Evolutionary conservation across 495 filamentous ascomycete species (phyloP).

Genomic region (Penicillium paxilli): DNA sequence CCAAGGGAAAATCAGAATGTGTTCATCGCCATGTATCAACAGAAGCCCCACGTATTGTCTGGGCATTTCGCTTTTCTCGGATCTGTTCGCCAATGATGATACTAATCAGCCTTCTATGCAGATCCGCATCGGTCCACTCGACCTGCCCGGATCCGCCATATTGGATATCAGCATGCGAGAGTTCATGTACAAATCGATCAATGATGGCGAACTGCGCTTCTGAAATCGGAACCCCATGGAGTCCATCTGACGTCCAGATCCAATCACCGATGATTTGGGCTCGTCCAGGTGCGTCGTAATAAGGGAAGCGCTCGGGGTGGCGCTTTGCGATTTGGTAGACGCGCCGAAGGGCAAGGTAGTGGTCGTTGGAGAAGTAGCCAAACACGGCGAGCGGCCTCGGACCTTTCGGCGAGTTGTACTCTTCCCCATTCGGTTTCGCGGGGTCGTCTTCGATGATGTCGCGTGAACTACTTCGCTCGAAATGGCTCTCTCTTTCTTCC

Average conservation of each 20-base stretch:
- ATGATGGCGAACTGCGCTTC: constrained; percentile 48
- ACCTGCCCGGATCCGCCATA: constrained; percentile 42
- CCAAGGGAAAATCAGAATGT: constrained; percentile 9
- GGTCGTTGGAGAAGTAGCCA: constrained; percentile 47
- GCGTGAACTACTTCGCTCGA: constrained; percentile 7
- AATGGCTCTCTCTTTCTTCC: not conserved
- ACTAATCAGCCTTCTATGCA: constrained; percentile 47
- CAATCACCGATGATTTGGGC: constrained; percentile 46
- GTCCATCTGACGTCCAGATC: constrained; percentile 47
- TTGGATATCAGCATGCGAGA: constrained; percentile 36
- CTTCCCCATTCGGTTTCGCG: constrained; percentile 7
- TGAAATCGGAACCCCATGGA: constrained; percentile 44
- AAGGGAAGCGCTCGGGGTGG: constrained; percentile 40
- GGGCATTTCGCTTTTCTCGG: constrained; percentile 36
- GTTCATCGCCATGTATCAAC: constrained; percentile 34
- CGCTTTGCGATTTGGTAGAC: constrained; percentile 43
- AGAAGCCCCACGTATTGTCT: constrained; percentile 24
- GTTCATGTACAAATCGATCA: constrained; percentile 44
- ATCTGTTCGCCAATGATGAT: constrained; percentile 51
- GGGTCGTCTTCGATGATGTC: constrained; percentile 7
- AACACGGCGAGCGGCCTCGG: constrained; percentile 32
- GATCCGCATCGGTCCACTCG: constrained; percentile 48
- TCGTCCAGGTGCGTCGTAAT: constrained; percentile 36
- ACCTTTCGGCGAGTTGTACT: constrained; percentile 12
- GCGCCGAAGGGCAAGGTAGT: constrained; percentile 42